A percentile compares a stretch with the other conserved stretches of the same genome.
phyloP scores from a whole-genome alignment of 2,329 filamentous ascomycete species.

The Fusarium xyrophilum region DNA sequence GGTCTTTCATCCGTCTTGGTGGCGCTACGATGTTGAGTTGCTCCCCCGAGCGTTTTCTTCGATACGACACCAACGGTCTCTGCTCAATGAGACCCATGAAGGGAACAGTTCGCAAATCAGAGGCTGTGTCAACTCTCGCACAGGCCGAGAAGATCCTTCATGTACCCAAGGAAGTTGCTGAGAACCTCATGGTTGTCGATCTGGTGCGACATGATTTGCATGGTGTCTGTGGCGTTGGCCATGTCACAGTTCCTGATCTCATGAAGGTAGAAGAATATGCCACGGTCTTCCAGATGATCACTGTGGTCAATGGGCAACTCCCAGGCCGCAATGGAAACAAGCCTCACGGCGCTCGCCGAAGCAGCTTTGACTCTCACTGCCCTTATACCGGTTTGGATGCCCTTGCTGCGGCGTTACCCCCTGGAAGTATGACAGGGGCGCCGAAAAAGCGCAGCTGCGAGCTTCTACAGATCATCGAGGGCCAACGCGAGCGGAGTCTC shows the following conservation, averaged over 20 bases:
- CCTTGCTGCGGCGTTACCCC: constrained; percentile 78
- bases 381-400: constrained; percentile 73
- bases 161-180: constrained; percentile 87
- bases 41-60: constrained; percentile 89
- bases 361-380: constrained; percentile 7
- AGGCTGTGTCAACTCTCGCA: constrained; percentile 68
- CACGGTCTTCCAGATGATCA: constrained; percentile 90
- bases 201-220: constrained; percentile 93
- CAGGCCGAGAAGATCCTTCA: constrained; percentile 76
- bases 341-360: constrained; percentile 6
- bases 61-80: constrained; percentile 57
- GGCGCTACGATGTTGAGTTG: constrained; percentile 76
- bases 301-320: constrained; percentile 77
- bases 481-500: constrained; percentile 67
- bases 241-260: constrained; percentile 77
- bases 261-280: constrained; percentile 91
- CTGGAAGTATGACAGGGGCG: constrained; percentile 95
- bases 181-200: constrained; percentile 98
- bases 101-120: constrained; percentile 85
- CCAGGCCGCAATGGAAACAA: constrained; percentile 41
- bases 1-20: constrained; percentile 78
- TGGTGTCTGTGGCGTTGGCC: constrained; percentile 77
- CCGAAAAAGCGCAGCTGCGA: constrained; percentile 94
- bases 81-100: constrained; percentile 94
- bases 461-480: constrained; percentile 75